Base-by-base conservation (phyloP, 768 basidiomycete genomes). In the Amanita subjunquillea region DNA sequence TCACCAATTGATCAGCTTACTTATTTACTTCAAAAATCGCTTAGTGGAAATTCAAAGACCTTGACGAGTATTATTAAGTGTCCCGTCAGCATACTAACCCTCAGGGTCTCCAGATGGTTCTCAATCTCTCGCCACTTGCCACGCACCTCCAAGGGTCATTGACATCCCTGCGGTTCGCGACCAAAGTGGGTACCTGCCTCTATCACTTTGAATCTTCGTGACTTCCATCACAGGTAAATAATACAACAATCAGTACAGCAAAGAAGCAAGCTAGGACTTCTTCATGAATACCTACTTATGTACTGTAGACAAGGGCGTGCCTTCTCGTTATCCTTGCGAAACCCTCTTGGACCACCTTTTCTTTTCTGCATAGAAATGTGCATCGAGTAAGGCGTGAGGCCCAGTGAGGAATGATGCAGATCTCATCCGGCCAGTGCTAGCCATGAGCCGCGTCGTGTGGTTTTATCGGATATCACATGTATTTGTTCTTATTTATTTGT, bases 31-130 rank as follows among this genome's bases (percentile, higher is more conserved):
- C 92, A 94, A 79, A 88, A 91, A 60, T 93, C 91, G 55, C 69
- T 95, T 63, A 91, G 91, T 62, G 93, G 93, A 51, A 86, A 85
- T 69, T 92, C 85, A 17, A 91, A 91, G 74, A 91, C 89, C 34
- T 62, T 91, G 70, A 87, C 88, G 58, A 41, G 83, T 70, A n/a
- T 32, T 39, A 10, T 39, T 12, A 40, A 13, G 7, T 6, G 10
- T 15, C 23, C 27, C 17, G 37, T 8, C 23, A 17, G 4, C 22
- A 7, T 13, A 50, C 17, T 40, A 49, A 34, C 45, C 50, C 36
- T 58, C 36, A 53, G 27, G 7, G 25, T 15, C 48, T 29, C 2
- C 54, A 87, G 85, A 96, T 95, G 93, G 82, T 95, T 53, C 76
- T 95, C 58, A 95, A 96, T 69, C 73, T 95, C 32, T 94, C 91